These are phyloP conservation scores for Syzygium aqueum DNA, from an alignment of 345 rosid species.

Conservation along the genomic window DNA sequence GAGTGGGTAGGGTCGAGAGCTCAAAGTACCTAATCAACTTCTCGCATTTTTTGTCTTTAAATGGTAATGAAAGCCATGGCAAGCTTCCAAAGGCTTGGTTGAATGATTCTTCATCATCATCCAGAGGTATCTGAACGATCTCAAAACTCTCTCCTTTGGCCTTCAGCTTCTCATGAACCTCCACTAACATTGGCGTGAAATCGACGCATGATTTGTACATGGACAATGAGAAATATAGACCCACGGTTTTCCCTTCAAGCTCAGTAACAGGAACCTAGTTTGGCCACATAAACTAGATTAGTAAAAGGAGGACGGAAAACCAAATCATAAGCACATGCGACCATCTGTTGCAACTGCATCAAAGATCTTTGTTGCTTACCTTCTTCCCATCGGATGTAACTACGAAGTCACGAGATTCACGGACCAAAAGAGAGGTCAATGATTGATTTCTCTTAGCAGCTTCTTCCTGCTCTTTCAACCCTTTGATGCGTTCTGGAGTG, in stretches of 20 bases:
- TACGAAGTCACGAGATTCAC: slow-evolving; percentile 44
- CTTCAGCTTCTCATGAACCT: slow-evolving; percentile 7
- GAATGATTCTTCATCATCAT: slow-evolving; percentile 3
- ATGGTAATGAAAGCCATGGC: slow-evolving; percentile 20
- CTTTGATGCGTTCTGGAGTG: slow-evolving; percentile 42
- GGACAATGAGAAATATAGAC: slow-evolving; percentile 9
- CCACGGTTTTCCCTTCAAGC: slow-evolving; percentile 11
- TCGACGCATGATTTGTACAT: background rate
- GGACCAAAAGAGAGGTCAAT: slow-evolving; percentile 42
- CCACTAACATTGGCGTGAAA: background rate
- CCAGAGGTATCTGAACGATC: slow-evolving; percentile 11
- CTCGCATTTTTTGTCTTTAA: background rate
- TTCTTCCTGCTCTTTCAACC: slow-evolving; percentile 53
- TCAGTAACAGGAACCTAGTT: slow-evolving; percentile 7
- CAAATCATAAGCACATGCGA: background rate
- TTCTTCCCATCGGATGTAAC: slow-evolving; percentile 37
- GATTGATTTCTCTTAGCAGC: slow-evolving; percentile 52
- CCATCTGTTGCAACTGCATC: background rate
- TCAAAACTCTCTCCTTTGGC: slow-evolving; percentile 9
- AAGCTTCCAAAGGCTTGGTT: background rate
- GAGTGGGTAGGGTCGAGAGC: slow-evolving; percentile 7
- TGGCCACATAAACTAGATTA: background rate
- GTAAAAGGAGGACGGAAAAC: background rate
- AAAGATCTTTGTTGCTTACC: slow-evolving; percentile 20
- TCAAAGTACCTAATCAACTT: slow-evolving; percentile 6